Base-by-base conservation (phyloP, 2,329 filamentous ascomycete genomes). In the Aspergillus arachidicola region DNA sequence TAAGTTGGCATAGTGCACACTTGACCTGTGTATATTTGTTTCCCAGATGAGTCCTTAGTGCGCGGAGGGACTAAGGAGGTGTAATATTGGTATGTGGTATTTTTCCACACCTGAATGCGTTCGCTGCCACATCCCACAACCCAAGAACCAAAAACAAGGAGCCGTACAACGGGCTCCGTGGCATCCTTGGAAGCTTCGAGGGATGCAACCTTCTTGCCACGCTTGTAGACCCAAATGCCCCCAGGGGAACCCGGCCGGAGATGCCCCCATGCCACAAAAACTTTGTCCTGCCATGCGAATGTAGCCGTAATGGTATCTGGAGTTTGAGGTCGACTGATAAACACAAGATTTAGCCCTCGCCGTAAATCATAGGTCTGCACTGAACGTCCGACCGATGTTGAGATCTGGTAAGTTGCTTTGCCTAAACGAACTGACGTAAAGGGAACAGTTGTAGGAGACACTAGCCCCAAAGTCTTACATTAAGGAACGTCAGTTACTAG, bases 331-430 rank as follows among this genome's bases (percentile, higher is more conserved):
- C 93, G 86, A 23, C 92, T 97, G 64, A 99, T 87, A 78, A 99
- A 99, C 72, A 98, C 88, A 57, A 99, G 87, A 72, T 96, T 94
- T 65, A 99, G 86, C 54, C 94, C 94, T 71, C 90, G 88, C 77
- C 91, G 92, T 65, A 99, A 82, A 76, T 99, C 95, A 81, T 99
- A 99, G 0, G 95, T 99, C 79, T 99, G 95, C 54, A 99, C 85
- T 63, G 90, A 92, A 72, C 89, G 87, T 66, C 94, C 95, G 65
- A 96, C 91, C 0, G 93, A 98, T 34, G 95, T 99, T 38, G 95
- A 98, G 78, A 99, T 93, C 77, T 99, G 95, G 75, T 97, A 99
- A 4, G 93, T 96, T 0, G 92, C 94, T 80, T 96, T 97, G 62
- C 95, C 95, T 19, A 97, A 84, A 0, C 94, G 91, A 36, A 96